Conservation (phyloP, 2,329 filamentous ascomycete genomes). For the Elsinoe australis region DNA sequence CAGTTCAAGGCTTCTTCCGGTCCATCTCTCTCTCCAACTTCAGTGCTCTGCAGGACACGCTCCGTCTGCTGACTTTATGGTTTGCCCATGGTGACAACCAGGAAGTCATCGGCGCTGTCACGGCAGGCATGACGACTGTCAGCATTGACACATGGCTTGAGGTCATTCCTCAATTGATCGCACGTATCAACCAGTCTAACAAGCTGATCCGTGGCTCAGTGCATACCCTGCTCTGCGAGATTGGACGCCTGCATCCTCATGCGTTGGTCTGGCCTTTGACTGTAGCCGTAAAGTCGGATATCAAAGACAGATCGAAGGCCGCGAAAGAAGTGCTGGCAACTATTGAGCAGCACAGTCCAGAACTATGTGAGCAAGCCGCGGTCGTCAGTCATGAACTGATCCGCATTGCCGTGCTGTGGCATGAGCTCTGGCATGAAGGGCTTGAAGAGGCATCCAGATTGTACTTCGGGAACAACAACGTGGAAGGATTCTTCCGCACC, state of each 20-base stretch:
- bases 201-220: slow-evolving; percentile 79
- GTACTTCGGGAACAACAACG: slow-evolving; percentile 96
- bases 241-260: slow-evolving; percentile 90
- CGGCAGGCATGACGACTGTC: slow-evolving; percentile 82
- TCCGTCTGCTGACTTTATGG: slow-evolving; percentile 89
- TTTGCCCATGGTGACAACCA: slow-evolving; percentile 83
- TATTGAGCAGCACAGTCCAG: slow-evolving; percentile 90
- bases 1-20: slow-evolving; percentile 92
- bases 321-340: slow-evolving; percentile 94
- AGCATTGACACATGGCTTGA: slow-evolving; percentile 98
- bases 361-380: slow-evolving; percentile 89
- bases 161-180: slow-evolving; percentile 94
- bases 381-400: slow-evolving; percentile 94
- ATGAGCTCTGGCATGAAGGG: slow-evolving; percentile 97
- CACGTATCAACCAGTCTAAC: slow-evolving; percentile 94
- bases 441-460: slow-evolving; percentile 91
- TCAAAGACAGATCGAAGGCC: slow-evolving; percentile 73
- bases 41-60: slow-evolving; percentile 90
- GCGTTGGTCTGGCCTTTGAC: slow-evolving; percentile 94
- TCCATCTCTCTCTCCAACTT: slow-evolving; percentile 87
- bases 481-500: slow-evolving; percentile 92
- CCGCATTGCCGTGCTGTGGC: slow-evolving; percentile 93
- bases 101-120: slow-evolving; percentile 82
- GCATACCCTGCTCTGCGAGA: slow-evolving; percentile 83
- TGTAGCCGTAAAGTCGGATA: slow-evolving; percentile 95